Base-by-base conservation (phyloP, 2,329 filamentous ascomycete genomes). In the Chaetoscypha palmicola region DNA sequence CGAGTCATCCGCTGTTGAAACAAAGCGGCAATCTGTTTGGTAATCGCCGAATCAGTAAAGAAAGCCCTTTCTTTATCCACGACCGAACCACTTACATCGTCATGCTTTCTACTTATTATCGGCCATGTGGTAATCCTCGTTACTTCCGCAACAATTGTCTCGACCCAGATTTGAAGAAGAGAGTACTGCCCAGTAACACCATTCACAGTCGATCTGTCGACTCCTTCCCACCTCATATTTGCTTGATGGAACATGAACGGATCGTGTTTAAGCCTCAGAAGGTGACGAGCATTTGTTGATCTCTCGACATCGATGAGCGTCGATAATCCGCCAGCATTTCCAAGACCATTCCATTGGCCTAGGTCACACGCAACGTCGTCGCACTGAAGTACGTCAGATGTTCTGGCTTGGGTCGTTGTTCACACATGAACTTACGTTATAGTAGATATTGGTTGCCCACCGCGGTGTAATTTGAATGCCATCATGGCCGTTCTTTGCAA, bases 391-490 rank as follows among this genome's bases (percentile, higher is more conserved):
- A 21, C 8, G 4, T 30, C 22, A 10, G 5, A n/a, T n/a, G n/a
- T n/a, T n/a, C n/a, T n/a, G n/a, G n/a, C n/a, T n/a, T n/a, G n/a
- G n/a, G n/a, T n/a, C n/a, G n/a, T n/a, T n/a, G n/a, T n/a, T n/a
- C n/a, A n/a, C n/a, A n/a, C n/a, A n/a, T n/a, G n/a, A 19, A 39
- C 16, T 42, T 43, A 50, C 53, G 62, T 81, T 79, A 67, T 77
- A 81, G 65, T 80, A 81, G 45, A 81, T 80, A 33, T 73, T 71
- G 2, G 75, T 77, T 1, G 77, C 73, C 71, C 72, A 81, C 36
- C 77, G 73, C 4, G 75, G 76, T 51, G 77, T 73, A 35, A 81
- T 67, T 45, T 69, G 68, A 31, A 79, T 66, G 0, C 77, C 77
- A 22, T 63, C 70, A 49, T 71, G 75, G 0, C 76, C 77, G 53